A percentile compares a stretch with the other conserved stretches of the same genome.
These are phyloP conservation scores for Amauroascus niger DNA, from an alignment of 2,329 filamentous ascomycete species.

Conservation along the genomic window DNA sequence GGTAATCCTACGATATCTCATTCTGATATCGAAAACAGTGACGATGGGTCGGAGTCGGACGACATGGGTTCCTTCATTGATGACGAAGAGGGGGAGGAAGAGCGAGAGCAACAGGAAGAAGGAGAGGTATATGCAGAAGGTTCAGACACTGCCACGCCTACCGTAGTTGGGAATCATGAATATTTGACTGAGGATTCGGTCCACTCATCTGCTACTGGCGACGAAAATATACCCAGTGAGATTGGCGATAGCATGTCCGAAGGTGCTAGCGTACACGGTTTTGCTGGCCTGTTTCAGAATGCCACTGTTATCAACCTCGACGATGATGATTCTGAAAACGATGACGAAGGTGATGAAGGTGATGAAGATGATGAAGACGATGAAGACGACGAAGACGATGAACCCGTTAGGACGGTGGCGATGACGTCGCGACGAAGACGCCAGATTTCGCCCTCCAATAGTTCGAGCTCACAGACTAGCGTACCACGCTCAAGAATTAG, in stretches of 20 bases:
- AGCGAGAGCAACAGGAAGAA: conserved; percentile 10
- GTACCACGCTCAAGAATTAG: neutral
- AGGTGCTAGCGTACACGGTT: neutral
- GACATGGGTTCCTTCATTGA: conserved; percentile 19
- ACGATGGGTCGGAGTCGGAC: conserved; percentile 16
- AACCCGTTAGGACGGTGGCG: conserved; percentile 9
- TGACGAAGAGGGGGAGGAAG: conserved; percentile 14
- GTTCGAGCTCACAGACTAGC: neutral
- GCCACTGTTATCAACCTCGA: neutral
- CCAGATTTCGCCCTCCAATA: neutral
- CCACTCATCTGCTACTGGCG: conserved; percentile 8
- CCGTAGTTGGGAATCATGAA: conserved; percentile 19
- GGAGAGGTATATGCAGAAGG: conserved; percentile 15
- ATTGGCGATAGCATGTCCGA: conserved; percentile 18
- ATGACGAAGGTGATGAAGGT: conserved; percentile 4
- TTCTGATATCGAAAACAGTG: conserved; percentile 19
- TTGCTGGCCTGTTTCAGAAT: neutral
- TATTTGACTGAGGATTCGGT: conserved; percentile 1
- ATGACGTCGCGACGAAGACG: conserved; percentile 5
- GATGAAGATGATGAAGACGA: conserved; percentile 13
- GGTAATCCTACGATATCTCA: neutral
- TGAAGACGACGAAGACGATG: conserved; percentile 13
- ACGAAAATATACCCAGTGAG: conserved; percentile 25
- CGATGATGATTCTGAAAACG: neutral
- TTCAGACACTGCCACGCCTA: conserved; percentile 10